These are phyloP conservation scores for Theobroma cacao DNA, from an alignment of 345 rosid species.

Conservation along the genomic window DNA sequence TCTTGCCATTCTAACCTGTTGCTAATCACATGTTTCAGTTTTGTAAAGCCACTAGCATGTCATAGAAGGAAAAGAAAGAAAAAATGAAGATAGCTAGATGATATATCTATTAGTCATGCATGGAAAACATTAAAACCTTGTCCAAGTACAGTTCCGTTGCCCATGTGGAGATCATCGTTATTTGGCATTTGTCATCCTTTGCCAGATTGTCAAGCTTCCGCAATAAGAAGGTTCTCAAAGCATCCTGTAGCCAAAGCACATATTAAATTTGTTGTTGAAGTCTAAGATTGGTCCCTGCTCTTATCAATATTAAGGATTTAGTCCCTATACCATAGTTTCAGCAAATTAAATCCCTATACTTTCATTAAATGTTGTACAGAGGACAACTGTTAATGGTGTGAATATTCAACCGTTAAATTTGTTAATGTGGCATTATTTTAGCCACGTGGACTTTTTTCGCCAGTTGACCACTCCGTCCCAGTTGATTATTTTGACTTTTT, in stretches of 20 bases:
- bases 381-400: too few species aligned
- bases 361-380: too few species aligned
- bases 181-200: conserved; percentile 94
- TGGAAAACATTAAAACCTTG: conserved; percentile 62
- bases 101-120: conserved; percentile 7
- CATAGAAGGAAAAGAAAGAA: conserved; percentile 4
- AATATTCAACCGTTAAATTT: too few species aligned
- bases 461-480: too few species aligned
- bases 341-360: too few species aligned
- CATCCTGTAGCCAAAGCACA: conserved; percentile 61
- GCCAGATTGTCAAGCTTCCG: conserved; percentile 92
- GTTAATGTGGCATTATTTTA: too few species aligned
- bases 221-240: conserved; percentile 90
- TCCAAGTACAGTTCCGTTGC: conserved; percentile 95
- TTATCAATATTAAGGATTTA: not conserved
- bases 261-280: not conserved
- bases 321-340: too few species aligned
- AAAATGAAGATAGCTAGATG: not conserved
- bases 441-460: too few species aligned
- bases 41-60: conserved; percentile 10
- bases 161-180: conserved; percentile 99
- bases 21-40: not conserved
- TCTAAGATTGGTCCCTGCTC: not conserved
- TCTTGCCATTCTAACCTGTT: not conserved
- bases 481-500: too few species aligned